phyloP scores from a whole-genome alignment of 2,329 filamentous ascomycete species.

The Ophiosphaerella narmari region DNA sequence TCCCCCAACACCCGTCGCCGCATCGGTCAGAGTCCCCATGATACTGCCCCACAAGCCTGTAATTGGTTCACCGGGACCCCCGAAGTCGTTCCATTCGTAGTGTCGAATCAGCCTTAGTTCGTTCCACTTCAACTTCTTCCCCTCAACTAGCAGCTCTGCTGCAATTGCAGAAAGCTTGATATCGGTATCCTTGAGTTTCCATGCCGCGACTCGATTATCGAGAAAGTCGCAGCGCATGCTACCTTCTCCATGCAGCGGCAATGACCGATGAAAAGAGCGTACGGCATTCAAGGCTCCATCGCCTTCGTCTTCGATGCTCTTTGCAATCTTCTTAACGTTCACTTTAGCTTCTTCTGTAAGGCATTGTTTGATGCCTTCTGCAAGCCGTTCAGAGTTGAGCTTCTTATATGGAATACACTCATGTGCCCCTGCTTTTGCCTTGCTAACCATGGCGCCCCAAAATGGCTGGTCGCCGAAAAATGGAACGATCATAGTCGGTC shows the following conservation, averaged over 20 bases:
- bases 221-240: constrained; percentile 70
- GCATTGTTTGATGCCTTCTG: constrained; percentile 72
- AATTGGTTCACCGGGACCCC: constrained; percentile 73
- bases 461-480: constrained; percentile 83
- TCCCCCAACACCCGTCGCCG: constrained; percentile 66
- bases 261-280: constrained; percentile 65
- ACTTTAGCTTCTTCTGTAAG: constrained; percentile 64
- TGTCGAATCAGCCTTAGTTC: constrained; percentile 68
- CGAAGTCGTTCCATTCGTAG: constrained; percentile 77
- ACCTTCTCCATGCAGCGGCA: constrained; percentile 53
- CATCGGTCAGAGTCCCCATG: constrained; percentile 61
- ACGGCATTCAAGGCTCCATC: constrained; percentile 74
- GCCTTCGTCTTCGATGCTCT: constrained; percentile 63
- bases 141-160: constrained; percentile 66
- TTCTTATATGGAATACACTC: constrained; percentile 70
- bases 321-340: constrained; percentile 64
- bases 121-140: constrained; percentile 66
- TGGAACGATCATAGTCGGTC: constrained; percentile 75
- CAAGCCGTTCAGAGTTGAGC: constrained; percentile 65
- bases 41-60: constrained; percentile 68
- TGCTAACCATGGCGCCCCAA: constrained; percentile 73
- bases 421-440: constrained; percentile 65
- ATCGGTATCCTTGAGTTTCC: constrained; percentile 66
- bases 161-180: constrained; percentile 67
- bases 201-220: constrained; percentile 65